A percentile compares a stretch with the other conserved stretches of the same genome.
Conservation (phyloP, 129 eudicot species). For the Flaveria linearis region DNA sequence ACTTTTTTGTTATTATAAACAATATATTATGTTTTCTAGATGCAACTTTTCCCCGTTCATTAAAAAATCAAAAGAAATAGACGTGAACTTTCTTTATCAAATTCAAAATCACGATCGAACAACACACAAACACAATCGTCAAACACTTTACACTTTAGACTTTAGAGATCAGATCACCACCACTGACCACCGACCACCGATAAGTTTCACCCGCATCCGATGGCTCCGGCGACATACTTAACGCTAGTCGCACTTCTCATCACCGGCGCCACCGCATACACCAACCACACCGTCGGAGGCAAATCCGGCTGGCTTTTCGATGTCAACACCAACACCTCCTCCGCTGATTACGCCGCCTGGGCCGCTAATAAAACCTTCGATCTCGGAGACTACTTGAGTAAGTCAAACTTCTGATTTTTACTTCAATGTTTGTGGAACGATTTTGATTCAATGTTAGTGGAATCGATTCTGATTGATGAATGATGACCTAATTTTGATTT, state of each 20-base stretch:
- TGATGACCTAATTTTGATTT: too few species aligned
- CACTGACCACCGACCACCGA: slow-evolving; percentile 26
- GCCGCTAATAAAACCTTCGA: slow-evolving; percentile 62
- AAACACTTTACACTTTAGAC: neutral
- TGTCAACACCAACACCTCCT: slow-evolving; percentile 41
- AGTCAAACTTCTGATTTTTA: slow-evolving; percentile 25
- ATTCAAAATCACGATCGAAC: slow-evolving; percentile 10
- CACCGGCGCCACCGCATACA: slow-evolving; percentile 55
- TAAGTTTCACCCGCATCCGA: slow-evolving; percentile 25
- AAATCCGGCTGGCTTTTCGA: slow-evolving; percentile 73
- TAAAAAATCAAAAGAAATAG: slow-evolving; percentile 17
- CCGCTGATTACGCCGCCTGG: slow-evolving; percentile 68
- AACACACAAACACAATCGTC: slow-evolving; percentile 8
- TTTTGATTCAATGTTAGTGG: neutral
- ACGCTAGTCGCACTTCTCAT: slow-evolving; percentile 35
- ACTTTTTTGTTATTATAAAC: too few species aligned
- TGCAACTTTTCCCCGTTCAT: slow-evolving; percentile 24
- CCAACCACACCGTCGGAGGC: slow-evolving; percentile 86
- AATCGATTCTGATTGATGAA: too few species aligned
- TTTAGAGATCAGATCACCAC: slow-evolving; percentile 17
- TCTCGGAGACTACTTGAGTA: slow-evolving; percentile 85
- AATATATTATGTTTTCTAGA: too few species aligned
- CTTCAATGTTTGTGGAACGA: neutral
- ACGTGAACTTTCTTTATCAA: slow-evolving; percentile 20
- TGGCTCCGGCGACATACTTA: slow-evolving; percentile 40